A percentile compares a stretch with the other conserved stretches of the same genome.
Conservation (phyloP, 2,329 filamentous ascomycete species). For the Diaporthe aspalathi region DNA sequence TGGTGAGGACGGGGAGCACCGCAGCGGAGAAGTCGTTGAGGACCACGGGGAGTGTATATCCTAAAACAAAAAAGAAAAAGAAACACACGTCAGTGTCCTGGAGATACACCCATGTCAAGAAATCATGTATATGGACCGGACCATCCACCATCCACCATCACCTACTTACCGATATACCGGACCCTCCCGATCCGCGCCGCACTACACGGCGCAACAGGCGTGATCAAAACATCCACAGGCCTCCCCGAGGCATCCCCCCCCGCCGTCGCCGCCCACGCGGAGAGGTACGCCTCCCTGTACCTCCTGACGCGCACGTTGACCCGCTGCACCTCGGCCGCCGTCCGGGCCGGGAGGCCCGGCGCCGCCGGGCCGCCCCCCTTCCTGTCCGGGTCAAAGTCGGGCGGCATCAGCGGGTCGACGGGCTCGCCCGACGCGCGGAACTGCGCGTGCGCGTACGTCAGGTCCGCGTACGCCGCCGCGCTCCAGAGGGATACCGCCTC, state of each 20-base stretch:
- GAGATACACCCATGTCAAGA: neutral
- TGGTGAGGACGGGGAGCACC: constrained; percentile 6
- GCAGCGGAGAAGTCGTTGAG: constrained; percentile 23
- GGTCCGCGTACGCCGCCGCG: neutral
- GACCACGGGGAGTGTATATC: constrained; percentile 13
- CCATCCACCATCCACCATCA: no score
- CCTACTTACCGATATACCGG: neutral
- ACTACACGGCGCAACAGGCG: constrained; percentile 21
- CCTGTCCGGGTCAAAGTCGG: constrained; percentile 9
- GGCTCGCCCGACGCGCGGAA: constrained; percentile 27
- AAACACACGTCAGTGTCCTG: neutral
- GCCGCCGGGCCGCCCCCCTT: neutral
- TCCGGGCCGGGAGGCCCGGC: no score
- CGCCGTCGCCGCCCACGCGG: constrained; percentile 15
- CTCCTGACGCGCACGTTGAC: constrained; percentile 5
- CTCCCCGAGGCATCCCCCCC: neutral
- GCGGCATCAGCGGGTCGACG: neutral
- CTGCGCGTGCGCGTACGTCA: constrained; percentile 19
- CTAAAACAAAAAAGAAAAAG: neutral
- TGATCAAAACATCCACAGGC: constrained; percentile 20
- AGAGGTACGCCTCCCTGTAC: constrained; percentile 20
- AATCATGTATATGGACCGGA: no score
- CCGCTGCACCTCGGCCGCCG: neutral
- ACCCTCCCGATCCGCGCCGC: constrained; percentile 12
- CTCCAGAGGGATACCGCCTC: constrained; percentile 2